Conservation (phyloP, 106 monocot species). For the Acorus calamus region DNA sequence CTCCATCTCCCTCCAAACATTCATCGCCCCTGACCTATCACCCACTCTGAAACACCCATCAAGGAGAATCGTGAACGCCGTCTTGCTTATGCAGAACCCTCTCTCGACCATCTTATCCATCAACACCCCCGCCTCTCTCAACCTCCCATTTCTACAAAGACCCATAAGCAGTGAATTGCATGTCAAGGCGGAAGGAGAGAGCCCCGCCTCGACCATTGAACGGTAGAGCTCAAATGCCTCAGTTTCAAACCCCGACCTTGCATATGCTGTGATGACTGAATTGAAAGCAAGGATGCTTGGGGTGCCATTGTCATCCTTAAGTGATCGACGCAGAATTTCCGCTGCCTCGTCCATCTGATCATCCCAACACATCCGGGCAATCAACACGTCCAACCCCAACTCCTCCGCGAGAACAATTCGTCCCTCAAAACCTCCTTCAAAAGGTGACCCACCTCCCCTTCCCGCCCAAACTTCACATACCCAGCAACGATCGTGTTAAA, state of each 20-base stretch:
- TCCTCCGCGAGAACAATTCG: conserved; percentile 18
- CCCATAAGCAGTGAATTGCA: conserved; percentile 63
- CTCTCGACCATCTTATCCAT: conserved; percentile 50
- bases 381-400: conserved; percentile 29
- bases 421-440: conserved; percentile 18
- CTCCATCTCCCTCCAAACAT: conserved; percentile 64
- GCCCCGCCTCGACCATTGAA: conserved; percentile 36
- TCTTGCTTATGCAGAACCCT: conserved; percentile 35
- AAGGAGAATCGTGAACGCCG: conserved; percentile 49
- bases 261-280: conserved; percentile 51
- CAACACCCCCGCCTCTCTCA: conserved; percentile 45
- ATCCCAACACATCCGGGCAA: conserved; percentile 66
- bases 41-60: conserved; percentile 67
- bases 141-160: conserved; percentile 51
- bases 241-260: conserved; percentile 52
- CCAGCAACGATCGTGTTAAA: conserved; percentile 68
- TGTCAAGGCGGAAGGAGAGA: conserved; percentile 52
- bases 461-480: conserved; percentile 38
- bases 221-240: conserved; percentile 51
- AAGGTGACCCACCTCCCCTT: conserved; percentile 10
- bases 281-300: conserved; percentile 46
- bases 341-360: conserved; percentile 47
- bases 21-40: conserved; percentile 33
- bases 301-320: conserved; percentile 17
- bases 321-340: conserved; percentile 21